Evolutionary conservation across 2,329 filamentous ascomycete species (phyloP).

Genomic region (Tolypocladium tundrense): DNA sequence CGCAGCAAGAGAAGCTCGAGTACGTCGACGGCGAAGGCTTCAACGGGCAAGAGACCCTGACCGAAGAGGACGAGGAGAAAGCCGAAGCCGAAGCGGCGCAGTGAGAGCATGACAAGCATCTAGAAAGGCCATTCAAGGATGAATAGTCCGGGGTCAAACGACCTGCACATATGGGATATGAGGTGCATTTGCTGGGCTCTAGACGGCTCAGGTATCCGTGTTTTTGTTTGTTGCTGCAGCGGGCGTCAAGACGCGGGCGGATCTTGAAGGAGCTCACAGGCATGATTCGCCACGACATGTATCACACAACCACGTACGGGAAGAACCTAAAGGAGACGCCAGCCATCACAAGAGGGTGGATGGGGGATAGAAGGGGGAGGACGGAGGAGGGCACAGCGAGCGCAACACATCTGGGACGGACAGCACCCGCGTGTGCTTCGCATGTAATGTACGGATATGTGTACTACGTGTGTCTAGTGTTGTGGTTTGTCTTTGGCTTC

Average conservation of each 20-base stretch:
- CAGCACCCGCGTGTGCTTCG: neutral
- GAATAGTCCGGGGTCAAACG: neutral
- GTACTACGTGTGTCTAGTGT: neutral
- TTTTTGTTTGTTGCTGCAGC: constrained; percentile 1
- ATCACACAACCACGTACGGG: neutral
- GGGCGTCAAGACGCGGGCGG: neutral
- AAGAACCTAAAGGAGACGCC: neutral
- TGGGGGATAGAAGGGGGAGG: neutral
- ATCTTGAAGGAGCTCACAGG: neutral
- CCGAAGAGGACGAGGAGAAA: constrained; percentile 39
- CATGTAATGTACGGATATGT: neutral
- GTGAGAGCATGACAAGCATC: neutral
- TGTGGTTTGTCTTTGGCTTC: neutral
- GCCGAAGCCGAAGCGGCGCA: constrained; percentile 1
- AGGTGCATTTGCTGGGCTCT: neutral
- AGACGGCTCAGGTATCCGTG: neutral
- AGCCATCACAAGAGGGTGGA: neutral
- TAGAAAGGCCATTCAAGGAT: neutral
- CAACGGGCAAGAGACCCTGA: constrained; percentile 39
- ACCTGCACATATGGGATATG: neutral
- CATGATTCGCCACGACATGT: neutral
- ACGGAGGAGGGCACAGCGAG: neutral
- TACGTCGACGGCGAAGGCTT: constrained; percentile 34
- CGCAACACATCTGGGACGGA: neutral
- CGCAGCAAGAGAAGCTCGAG: constrained; percentile 82